These are phyloP conservation scores for Nemania sp. DNA, from an alignment of 2,329 filamentous ascomycete species.

Conservation along the genomic window DNA sequence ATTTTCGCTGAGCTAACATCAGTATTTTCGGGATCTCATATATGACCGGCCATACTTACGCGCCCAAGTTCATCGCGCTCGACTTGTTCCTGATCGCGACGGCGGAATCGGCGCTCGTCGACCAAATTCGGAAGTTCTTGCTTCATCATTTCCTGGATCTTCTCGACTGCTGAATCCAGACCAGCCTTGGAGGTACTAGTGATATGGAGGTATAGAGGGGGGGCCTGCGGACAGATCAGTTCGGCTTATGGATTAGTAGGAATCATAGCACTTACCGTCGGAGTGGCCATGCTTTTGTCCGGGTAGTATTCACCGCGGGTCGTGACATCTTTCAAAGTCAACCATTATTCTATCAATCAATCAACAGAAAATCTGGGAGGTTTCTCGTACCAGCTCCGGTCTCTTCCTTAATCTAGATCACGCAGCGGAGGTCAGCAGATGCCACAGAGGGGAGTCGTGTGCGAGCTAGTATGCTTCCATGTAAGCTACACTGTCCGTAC, in stretches of 20 bases:
- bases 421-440: slow-evolving; percentile 89
- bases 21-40: slow-evolving; percentile 21
- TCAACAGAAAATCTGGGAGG: slow-evolving; percentile 52
- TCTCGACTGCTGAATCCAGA: slow-evolving; percentile 82
- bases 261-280: slow-evolving; percentile 67
- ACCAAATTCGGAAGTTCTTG: slow-evolving; percentile 94
- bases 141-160: slow-evolving; percentile 94
- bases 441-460: slow-evolving; percentile 70
- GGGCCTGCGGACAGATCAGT: slow-evolving; percentile 62
- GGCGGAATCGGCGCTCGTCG: slow-evolving; percentile 88
- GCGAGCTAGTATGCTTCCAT: slow-evolving; percentile 66
- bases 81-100: slow-evolving; percentile 76
- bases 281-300: slow-evolving; percentile 95
- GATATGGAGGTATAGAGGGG: slow-evolving; percentile 91
- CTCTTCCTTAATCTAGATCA: slow-evolving; percentile 99
- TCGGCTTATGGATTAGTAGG: not conserved
- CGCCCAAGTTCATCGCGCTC: slow-evolving; percentile 91
- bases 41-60: slow-evolving; percentile 54
- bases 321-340: slow-evolving; percentile 89
- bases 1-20: slow-evolving; percentile 79
- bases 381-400: slow-evolving; percentile 97
- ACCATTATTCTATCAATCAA: slow-evolving; percentile 55
- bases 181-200: slow-evolving; percentile 91
- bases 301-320: slow-evolving; percentile 96
- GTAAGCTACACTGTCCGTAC: slow-evolving; percentile 72